Evolutionary conservation across 1,139 yeast species (phyloP).

Genomic region (Pichia sp.): DNA sequence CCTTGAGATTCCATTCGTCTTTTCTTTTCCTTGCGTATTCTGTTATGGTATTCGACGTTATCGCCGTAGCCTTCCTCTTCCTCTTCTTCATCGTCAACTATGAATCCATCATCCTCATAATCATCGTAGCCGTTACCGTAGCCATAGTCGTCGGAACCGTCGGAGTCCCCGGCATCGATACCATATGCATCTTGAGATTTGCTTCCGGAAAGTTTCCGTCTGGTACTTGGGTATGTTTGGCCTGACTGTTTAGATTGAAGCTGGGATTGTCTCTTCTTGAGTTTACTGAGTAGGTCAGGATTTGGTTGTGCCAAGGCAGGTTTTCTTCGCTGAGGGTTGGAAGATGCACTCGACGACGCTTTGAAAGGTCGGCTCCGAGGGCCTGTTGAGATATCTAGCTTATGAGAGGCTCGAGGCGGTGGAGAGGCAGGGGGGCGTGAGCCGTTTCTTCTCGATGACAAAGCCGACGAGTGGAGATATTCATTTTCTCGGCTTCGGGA

Average conservation of each 20-base stretch:
- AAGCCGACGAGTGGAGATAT: neutral
- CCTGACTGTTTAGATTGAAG: neutral
- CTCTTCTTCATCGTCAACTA: conserved; percentile 55
- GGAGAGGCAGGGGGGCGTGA: neutral
- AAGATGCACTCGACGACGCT: neutral
- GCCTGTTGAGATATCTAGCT: conserved; percentile 1
- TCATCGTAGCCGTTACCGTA: conserved; percentile 27
- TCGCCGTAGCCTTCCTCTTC: conserved; percentile 22
- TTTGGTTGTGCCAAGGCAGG: conserved; percentile 35
- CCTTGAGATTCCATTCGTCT: conserved; percentile 36
- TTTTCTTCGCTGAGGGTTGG: conserved; percentile 3
- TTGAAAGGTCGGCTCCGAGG: conserved; percentile 1
- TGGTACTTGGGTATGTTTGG: neutral
- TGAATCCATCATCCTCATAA: conserved; percentile 50
- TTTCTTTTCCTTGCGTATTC: conserved; percentile 50
- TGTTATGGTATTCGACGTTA: conserved; percentile 30
- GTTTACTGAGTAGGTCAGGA: conserved; percentile 30
- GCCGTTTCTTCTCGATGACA: conserved; percentile 1
- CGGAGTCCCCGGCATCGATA: conserved; percentile 22
- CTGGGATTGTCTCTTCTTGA: conserved; percentile 21
- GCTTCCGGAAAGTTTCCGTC: conserved; percentile 16
- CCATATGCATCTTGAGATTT: neutral
- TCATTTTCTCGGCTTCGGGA: conserved; percentile 10
- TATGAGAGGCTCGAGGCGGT: neutral
- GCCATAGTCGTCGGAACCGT: conserved; percentile 19